Evolutionary conservation across 805 yeast species (phyloP), one percentile per base, ranked within the genome.

Genomic region (Naumovozyma baii): DNA sequence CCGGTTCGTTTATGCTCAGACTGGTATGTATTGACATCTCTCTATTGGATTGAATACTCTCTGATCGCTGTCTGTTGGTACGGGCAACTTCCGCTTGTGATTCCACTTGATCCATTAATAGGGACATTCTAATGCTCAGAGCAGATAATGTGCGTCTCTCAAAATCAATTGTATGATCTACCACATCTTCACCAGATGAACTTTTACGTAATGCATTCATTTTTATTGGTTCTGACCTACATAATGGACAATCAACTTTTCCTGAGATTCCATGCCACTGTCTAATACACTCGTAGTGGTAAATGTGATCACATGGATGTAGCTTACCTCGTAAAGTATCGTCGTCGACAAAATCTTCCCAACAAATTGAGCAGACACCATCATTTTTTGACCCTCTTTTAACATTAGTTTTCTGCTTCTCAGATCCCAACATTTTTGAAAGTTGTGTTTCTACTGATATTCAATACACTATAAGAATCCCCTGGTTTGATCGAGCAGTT

Each of bases 301-400:
- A 79, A 39, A 49, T 51, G 54, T 79, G 84, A 28, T 59, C 55
- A 52, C 84, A 80, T 2, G 71, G 70, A 10, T 61, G 48, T n/a
- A 67, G 47, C 18, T 57, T 46, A 0, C 61, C 61, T 10, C 10
- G 26, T 19, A 48, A 48, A 2, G 36, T 34, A 31, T 46, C 48
- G 49, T 55, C 28, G 46, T 41, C 35, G 40, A 47, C 36, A 37
- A 67, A 52, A 7, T 46, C 45, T 36, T 68, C 83, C 34, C 78
- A 63, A 49, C 87, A 80, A 31, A 80, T 78, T n/a, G 78, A 68
- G 52, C 87, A 80, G n/a, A 22, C 10, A 10, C 10, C 10, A 10
- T 22, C 32, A 8, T 13, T 13, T n/a, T 29, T 16, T 13, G 7
- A 16, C 26, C 9, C 26, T 7, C 26, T 22, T 22, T 7, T 22